These are phyloP conservation scores for Botrytis sinoallii DNA, from an alignment of 2,329 filamentous ascomycete genomes.

Conservation along the genomic window DNA sequence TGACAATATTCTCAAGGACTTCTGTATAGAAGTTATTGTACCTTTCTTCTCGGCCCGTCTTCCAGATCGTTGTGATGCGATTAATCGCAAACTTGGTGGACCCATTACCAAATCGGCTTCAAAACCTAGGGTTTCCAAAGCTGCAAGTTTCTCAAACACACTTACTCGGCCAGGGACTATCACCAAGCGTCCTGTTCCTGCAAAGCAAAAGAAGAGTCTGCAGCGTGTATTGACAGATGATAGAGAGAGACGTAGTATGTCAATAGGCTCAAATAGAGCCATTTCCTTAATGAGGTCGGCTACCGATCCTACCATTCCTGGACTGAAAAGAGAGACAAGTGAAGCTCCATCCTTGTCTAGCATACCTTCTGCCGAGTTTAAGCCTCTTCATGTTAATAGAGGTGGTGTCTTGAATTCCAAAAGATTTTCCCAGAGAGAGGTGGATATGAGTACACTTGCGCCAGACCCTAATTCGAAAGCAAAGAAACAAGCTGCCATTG, in stretches of 20 bases:
- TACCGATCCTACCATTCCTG: conserved; percentile 57
- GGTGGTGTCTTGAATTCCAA: conserved; percentile 41
- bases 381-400: conserved; percentile 39
- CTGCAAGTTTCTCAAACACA: conserved; percentile 40
- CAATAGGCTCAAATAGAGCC: conserved; percentile 53
- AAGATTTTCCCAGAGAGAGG: conserved; percentile 49
- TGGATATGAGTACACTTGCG: conserved; percentile 52
- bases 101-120: conserved; percentile 59
- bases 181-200: conserved; percentile 46
- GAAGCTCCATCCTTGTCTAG: conserved; percentile 54
- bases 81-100: conserved; percentile 75
- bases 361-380: conserved; percentile 45
- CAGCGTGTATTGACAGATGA: conserved; percentile 62
- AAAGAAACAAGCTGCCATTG: conserved; percentile 63
- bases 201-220: conserved; percentile 51
- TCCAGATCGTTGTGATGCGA: conserved; percentile 65
- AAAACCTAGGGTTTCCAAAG: conserved; percentile 49
- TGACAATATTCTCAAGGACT: conserved; percentile 66
- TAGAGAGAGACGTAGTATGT: conserved; percentile 51
- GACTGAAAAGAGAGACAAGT: conserved; percentile 66
- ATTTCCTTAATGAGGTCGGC: conserved; percentile 67
- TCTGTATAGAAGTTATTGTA: conserved; percentile 76
- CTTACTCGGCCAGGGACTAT: conserved; percentile 52
- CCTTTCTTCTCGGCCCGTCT: conserved; percentile 77
- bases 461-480: conserved; percentile 55